Conservation (phyloP, 2,329 filamentous ascomycete species). For the Talaromyces marneffei region DNA sequence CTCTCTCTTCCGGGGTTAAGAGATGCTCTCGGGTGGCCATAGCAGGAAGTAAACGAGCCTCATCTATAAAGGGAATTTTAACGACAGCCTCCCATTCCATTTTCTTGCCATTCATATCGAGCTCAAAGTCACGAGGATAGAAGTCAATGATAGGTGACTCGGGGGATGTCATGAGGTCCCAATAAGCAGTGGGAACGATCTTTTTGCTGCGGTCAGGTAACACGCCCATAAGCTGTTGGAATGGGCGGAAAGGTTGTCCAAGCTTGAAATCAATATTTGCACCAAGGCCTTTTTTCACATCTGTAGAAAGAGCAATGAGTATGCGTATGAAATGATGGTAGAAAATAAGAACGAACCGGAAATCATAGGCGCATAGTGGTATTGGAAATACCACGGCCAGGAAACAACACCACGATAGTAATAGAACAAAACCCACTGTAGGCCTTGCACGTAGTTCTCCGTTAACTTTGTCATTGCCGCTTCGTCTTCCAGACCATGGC, state of each 20-base stretch:
- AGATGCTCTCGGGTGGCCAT: slow-evolving; percentile 79
- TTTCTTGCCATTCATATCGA: slow-evolving; percentile 99
- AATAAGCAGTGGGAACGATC: slow-evolving; percentile 83
- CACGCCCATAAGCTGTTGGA: slow-evolving; percentile 96
- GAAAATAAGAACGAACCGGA: slow-evolving; percentile 53
- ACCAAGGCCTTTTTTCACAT: slow-evolving; percentile 79
- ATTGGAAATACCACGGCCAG: slow-evolving; percentile 97
- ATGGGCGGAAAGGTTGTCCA: slow-evolving; percentile 90
- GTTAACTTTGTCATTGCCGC: slow-evolving; percentile 74
- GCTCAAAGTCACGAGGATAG: slow-evolving; percentile 90
- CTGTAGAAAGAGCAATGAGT: slow-evolving; percentile 36
- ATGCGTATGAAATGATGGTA: not conserved
- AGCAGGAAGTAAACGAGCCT: slow-evolving; percentile 73
- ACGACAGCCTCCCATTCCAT: slow-evolving; percentile 99
- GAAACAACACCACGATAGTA: slow-evolving; percentile 96
- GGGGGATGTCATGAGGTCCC: slow-evolving; percentile 84
- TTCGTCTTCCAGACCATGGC: slow-evolving; percentile 76
- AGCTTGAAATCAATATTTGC: slow-evolving; percentile 89
- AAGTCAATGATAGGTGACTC: slow-evolving; percentile 95
- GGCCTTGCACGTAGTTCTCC: slow-evolving; percentile 94
- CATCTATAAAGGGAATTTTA: slow-evolving; percentile 98
- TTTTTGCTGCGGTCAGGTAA: slow-evolving; percentile 94
- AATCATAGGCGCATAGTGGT: slow-evolving; percentile 97
- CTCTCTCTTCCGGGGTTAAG: slow-evolving; percentile 70
- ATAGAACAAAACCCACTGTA: slow-evolving; percentile 98